Base-by-base conservation (phyloP, 495 filamentous ascomycete genomes). In the Tuber microsphaerosporum region DNA sequence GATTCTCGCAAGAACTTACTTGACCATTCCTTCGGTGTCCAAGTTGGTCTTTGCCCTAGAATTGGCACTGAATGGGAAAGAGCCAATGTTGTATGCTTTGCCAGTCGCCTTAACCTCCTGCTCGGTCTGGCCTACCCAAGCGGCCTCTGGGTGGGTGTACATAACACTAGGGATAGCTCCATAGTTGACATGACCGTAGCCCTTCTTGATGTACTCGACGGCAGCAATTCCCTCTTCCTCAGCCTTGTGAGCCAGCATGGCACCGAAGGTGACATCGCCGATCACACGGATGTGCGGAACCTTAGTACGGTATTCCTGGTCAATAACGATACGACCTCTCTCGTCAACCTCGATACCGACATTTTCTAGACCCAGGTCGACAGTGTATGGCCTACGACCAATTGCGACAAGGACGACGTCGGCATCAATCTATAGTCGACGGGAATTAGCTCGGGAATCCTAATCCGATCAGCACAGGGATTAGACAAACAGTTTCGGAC, bases 231-330 rank as follows among this genome's bases (percentile, higher is more conserved):
- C 95, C 87, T 99, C 95, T 87, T 99, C 95, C 87, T 99, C 95
- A 65, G 96, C 95, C 89, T 99, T 99, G 89, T 99, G 95, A 71
- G 95, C 95, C 82, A 99, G 90, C 95, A 99, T 99, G 81, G 95
- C 96, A 26, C 95, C 95, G 86, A 98, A 99, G 26, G 95, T 99
- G 84, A 90, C 92, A 85, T 99, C 95, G 82, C 95, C 95, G 79
- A 99, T 91, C 83, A 94, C 94, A 78, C 95, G 94, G 85, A 99
- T 97, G 87, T 99, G 96, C 19, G 93, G 91, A 73, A 94, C 84
- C 87, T 97, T 97, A 82, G 95, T 98, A 86, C 95, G 93, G 88
- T 97, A 99, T 87, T 99, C 93, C 82, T 93, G 91, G 88, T 99
- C 95, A 84, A 99, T 97, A 81, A 98, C 90, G 61, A 99, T 88